Percentiles rank a stretch among this genome's conserved stretches.
phyloP scores from a whole-genome alignment of 2,329 filamentous ascomycete genomes.

The Beauveria asiatica region DNA sequence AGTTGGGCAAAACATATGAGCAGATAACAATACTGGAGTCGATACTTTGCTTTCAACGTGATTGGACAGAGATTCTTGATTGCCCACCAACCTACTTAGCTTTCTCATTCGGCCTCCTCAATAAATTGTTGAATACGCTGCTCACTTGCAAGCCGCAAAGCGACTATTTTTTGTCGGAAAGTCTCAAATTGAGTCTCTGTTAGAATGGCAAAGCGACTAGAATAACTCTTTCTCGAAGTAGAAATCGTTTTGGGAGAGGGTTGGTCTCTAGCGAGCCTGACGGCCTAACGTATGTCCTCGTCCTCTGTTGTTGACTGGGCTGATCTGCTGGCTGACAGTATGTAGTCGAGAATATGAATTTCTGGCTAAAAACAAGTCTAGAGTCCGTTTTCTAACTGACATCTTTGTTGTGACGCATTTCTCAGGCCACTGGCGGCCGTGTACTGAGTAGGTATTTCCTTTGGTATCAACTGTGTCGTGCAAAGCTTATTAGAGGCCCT shows the following conservation, averaged over 20 bases:
- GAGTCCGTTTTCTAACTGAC: not conserved
- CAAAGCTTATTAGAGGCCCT: no score
- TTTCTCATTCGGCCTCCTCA: not conserved
- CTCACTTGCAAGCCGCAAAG: not conserved
- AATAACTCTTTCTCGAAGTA: not conserved
- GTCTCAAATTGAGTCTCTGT: not conserved
- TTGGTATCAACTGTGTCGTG: no score
- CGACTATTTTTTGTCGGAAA: not conserved
- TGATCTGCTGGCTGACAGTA: not conserved
- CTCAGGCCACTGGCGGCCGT: not conserved
- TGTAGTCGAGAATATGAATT: not conserved
- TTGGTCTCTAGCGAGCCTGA: not conserved
- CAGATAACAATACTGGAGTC: not conserved
- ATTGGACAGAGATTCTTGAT: not conserved
- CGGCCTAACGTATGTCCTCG: not conserved
- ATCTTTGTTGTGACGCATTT: not conserved
- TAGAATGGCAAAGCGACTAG: not conserved
- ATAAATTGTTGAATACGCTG: not conserved
- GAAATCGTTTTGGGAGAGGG: not conserved
- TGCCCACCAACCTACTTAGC: not conserved
- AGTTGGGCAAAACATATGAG: not conserved
- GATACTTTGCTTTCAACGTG: no score
- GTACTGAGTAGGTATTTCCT: no score
- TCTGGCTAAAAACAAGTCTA: not conserved
- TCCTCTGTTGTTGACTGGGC: not conserved